Base-by-base conservation (phyloP, 306 rosid genomes). In the Vicia faba region DNA sequence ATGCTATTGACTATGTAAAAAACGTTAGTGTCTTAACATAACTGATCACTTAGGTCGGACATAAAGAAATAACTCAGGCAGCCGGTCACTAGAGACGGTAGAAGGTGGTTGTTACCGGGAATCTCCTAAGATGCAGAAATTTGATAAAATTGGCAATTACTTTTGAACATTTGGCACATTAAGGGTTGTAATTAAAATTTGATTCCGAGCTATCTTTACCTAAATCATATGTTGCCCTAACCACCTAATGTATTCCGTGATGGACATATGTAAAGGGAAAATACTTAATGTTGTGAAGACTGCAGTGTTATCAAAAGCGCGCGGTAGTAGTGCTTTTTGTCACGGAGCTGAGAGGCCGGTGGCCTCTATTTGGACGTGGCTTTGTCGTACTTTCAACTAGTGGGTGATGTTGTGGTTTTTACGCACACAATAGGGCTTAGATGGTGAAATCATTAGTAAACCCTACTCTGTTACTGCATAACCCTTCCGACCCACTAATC, bases 101-200 rank as follows among this genome's bases (percentile, higher is more conserved):
- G 35, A 4, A 10, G 58, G 33, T 20, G 33, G 14, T 53, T 1
- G 9, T 23, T 14, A 53, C 35, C 8, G 4, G 35, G 60, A 5
- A 54, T 54, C 60, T 54, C 9, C 9, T 11, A 1, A 54, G 60
- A 11, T 54, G 60, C 10, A 11, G 25, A 65, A 56, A 38, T 71
- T 77, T 41, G 31, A 16, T 48, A 35, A 19, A 61, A 19, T 62
- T 31, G 11, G 61, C 63, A 25, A 62, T 35, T 28, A 14, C 50
- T 53, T 69, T 60, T 14, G 51, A n/a, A 12, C 44, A 25, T 70
- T 61, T 44, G 15, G 43, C 51, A 18, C 39, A 26, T 29, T 3
- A 2, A 12, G 54, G 38, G 28, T 51, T 48, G 39, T 39, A 57
- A 53, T 53, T 38, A 51, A 54, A 40, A 40, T 65, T 26, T 66